Evolutionary conservation across 2,329 filamentous ascomycete genomes (phyloP), one percentile per base, ranked within the genome.

Genomic region (Calcarisporium arbuscula): DNA sequence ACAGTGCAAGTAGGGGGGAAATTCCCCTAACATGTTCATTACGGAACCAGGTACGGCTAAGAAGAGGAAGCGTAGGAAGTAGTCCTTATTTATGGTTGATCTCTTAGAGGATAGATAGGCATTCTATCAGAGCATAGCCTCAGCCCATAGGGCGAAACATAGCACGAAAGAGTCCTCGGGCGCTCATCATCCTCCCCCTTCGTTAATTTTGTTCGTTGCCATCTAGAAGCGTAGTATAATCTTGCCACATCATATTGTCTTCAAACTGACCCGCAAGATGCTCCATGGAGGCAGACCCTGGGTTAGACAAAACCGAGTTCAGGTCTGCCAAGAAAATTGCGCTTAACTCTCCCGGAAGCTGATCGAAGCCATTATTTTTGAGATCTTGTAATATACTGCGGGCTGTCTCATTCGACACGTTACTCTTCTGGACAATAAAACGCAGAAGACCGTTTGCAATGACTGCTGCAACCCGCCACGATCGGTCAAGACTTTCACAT

Each of bases 261-360:
- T 54, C 51, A 28, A 61, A 60, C 8, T 51, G 35, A 1, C 32
- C 40, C 3, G 57, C 57, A 19, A 59, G 34, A 5, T 41, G 52
- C 39, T 60, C 56, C 5, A 50, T 49, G 7, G 25, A 51, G 2
- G 57, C 57, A 8, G 43, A 42, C 10, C 53, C 49, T 5, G 56
- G 54, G 19, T 60, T 43, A 6, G 42, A 47, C 30, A 51, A 33
- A 3, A 55, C 57, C 12, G 58, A 26, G 4, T 53, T 44, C 31
- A 59, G 43, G 26, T 61, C 57, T 1, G 45, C 45, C 51, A 60
- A 56, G 39, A 61, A 60, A 0, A 51, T 53, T 4, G 54, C 58
- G 2, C 51, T 43, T 7, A 60, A 47, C 5, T 48, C 37, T 0
- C 43, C 49, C 5, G 40, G 30, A 7, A 43, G 28, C 4, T 40